Evolutionary conservation across 2,329 filamentous ascomycete species (phyloP).

Genomic region (Exophiala alcalophila): DNA sequence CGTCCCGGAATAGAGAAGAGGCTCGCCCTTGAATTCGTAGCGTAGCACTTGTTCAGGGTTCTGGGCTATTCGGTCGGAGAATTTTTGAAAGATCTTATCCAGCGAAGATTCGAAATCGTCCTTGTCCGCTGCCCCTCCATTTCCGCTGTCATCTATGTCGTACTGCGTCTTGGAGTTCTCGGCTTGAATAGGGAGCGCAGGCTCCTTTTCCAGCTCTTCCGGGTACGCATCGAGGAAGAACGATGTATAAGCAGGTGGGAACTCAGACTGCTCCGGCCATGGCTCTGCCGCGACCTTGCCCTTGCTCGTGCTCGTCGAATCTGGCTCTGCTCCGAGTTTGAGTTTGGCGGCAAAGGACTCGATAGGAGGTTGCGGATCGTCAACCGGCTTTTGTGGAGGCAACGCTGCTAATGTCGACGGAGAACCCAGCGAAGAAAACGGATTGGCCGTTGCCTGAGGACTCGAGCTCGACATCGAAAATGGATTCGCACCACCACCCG

Average conservation of each 20-base stretch:
- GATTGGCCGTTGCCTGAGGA: conserved; percentile 50
- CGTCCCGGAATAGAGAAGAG: conserved; percentile 74
- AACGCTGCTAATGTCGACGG: conserved; percentile 45
- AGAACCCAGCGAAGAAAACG: conserved; percentile 54
- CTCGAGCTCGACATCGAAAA: too few species aligned
- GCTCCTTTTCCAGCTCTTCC: conserved; percentile 67
- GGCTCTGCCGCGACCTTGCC: conserved; percentile 51
- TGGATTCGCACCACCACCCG: conserved; percentile 52
- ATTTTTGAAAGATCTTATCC: conserved; percentile 75
- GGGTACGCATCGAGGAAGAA: conserved; percentile 89
- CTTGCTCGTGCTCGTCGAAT: conserved; percentile 26
- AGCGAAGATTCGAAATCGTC: conserved; percentile 73
- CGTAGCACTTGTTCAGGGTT: conserved; percentile 80
- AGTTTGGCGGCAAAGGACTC: conserved; percentile 73
- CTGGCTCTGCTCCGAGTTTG: conserved; percentile 43
- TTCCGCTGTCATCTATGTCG: conserved; percentile 37
- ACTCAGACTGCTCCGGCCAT: conserved; percentile 67
- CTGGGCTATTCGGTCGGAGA: conserved; percentile 72
- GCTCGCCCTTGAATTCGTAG: conserved; percentile 71
- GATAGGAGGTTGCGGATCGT: conserved; percentile 56
- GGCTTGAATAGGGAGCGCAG: conserved; percentile 39
- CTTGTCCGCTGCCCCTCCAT: conserved; percentile 49
- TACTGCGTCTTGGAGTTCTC: conserved; percentile 37
- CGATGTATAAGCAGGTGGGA: conserved; percentile 69
- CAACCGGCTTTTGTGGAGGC: conserved; percentile 39